Base-by-base conservation (phyloP, 2,329 filamentous ascomycete genomes). In the Penicillium brevicompactum region DNA sequence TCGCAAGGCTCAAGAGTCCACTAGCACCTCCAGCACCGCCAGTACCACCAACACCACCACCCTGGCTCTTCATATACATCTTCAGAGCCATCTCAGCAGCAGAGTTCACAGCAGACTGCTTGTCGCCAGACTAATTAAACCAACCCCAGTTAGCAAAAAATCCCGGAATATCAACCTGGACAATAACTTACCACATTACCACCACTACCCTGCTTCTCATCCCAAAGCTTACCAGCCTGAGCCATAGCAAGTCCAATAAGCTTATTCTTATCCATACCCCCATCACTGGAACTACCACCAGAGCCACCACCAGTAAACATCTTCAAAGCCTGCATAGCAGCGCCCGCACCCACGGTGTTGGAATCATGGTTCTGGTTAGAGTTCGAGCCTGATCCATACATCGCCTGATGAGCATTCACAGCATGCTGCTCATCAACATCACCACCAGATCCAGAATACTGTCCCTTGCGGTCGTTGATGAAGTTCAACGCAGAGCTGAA, bases 81-180 rank as follows among this genome's bases (percentile, higher is more conserved):
- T 96, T 92, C 66, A 96, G 74, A 2, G 92, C 92, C 83, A 90
- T 88, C 81, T 96, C 87, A 1, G 87, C 92, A 3, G 92, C 92
- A 72, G 87, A 80, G 70, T 89, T 86, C 45, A 97, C 79, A 47
- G 86, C 91, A 46, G 86, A 87, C 75, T 96, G 86, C 83, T 96
- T 96, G 75, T 84, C 89, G 5, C 88, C 84, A 24, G 82, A 59
- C 74, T 76, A 51, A 21, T 10, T 2, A 44, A 34, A 18, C 18
- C 18, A 18, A 18, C 18, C 18, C 18, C 18, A 18, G n/a, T 59
- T 49, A 61, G 59, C 38, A 59, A 32, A 14, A 5, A 54, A 27
- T 22, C 52, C 38, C 46, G 34, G 31, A 18, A 18, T 18, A 18
- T 18, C 18, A 18, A 18, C 18, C 18, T 18, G 2, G 18, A 18